These are phyloP conservation scores for Aspergillus nomiae DNA, from an alignment of 2,329 filamentous ascomycete species.

Conservation along the genomic window DNA sequence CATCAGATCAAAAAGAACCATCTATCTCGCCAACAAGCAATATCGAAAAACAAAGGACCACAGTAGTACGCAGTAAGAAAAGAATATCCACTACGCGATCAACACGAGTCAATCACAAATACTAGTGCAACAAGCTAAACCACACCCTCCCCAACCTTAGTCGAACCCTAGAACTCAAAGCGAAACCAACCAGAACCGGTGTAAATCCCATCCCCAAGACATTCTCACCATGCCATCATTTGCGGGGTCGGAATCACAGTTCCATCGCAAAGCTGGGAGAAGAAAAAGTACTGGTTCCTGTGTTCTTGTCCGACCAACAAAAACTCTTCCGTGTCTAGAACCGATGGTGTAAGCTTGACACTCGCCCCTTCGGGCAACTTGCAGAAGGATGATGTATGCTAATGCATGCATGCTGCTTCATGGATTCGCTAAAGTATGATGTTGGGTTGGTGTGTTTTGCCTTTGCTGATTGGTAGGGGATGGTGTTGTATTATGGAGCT, in stretches of 20 bases:
- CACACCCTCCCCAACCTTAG: neutral
- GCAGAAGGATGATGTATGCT: constrained; percentile 13
- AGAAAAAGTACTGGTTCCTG: constrained; percentile 3
- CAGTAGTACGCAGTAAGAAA: neutral
- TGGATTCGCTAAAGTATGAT: neutral
- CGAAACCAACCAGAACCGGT: neutral
- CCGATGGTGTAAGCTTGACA: constrained; percentile 2
- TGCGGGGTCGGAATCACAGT: neutral
- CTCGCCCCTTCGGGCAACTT: constrained; percentile 5
- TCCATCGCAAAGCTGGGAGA: neutral
- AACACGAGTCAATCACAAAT: neutral
- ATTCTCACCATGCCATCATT: neutral
- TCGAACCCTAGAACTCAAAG: neutral
- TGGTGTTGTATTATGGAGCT: neutral
- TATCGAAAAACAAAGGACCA: neutral
- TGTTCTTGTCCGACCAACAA: neutral
- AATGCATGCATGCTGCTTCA: constrained; percentile 6
- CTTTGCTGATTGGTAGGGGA: neutral
- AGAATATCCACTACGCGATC: neutral
- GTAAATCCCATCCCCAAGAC: neutral
- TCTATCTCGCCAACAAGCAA: neutral
- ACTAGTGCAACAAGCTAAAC: neutral
- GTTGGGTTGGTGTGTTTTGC: neutral
- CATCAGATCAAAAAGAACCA: no score
- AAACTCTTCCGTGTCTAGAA: constrained; percentile 3